phyloP scores from a whole-genome alignment of 495 filamentous ascomycete species.

The Aspergillus leporis region DNA sequence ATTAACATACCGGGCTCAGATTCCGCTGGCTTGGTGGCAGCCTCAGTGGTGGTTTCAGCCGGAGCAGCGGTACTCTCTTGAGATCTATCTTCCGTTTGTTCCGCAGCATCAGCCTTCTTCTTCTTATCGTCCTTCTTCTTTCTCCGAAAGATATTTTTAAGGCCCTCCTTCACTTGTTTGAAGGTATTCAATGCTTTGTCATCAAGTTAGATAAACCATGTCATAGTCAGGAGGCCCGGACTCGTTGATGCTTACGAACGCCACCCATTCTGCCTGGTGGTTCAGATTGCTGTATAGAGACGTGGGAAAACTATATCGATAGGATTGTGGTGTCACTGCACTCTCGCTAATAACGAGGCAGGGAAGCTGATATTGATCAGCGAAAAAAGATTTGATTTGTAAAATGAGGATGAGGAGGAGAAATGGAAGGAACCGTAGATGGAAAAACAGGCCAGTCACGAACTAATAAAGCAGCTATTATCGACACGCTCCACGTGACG shows the following conservation, averaged over 20 bases:
- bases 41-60: slow-evolving; percentile 8
- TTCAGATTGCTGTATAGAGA: not conserved
- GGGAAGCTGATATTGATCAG: not conserved
- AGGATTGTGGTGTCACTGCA: not conserved
- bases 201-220: not conserved
- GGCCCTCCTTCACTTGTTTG: slow-evolving; percentile 29
- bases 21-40: slow-evolving; percentile 3
- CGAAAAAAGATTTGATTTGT: not conserved
- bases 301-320: not conserved
- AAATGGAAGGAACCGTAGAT: not conserved
- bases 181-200: not conserved
- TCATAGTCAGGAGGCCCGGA: not conserved
- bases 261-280: not conserved
- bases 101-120: slow-evolving; percentile 6
- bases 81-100: slow-evolving; percentile 15
- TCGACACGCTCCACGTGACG: not conserved
- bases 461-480: not conserved
- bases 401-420: not conserved
- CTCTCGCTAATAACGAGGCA: not conserved
- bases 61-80: slow-evolving; percentile 10
- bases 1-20: not conserved
- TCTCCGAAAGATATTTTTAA: slow-evolving; percentile 30
- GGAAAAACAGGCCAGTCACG: not conserved
- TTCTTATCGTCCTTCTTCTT: slow-evolving; percentile 26
- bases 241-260: not conserved